Percentiles rank a stretch among this genome's conserved stretches.
Conservation (phyloP, 257 asterid genomes). For the Echium plantagineum region DNA sequence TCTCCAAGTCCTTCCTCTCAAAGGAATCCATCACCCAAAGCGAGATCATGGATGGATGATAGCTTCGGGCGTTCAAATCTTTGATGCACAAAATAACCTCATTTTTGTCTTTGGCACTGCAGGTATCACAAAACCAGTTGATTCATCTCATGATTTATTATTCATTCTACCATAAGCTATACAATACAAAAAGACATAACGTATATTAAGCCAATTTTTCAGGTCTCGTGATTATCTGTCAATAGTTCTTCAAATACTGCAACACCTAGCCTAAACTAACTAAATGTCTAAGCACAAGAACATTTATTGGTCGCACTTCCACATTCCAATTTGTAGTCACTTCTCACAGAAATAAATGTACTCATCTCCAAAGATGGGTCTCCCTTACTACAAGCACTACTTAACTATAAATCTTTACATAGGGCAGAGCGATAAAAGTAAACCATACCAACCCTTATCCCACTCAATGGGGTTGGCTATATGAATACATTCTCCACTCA, state of each 20-base stretch:
- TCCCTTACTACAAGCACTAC: neutral
- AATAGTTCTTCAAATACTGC: neutral
- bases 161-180: neutral
- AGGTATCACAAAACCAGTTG: conserved; percentile 2
- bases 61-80: conserved; percentile 64
- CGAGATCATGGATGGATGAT: conserved; percentile 74
- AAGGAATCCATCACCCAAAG: conserved; percentile 81
- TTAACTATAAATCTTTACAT: too few species aligned
- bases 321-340: neutral
- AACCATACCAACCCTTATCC: too few species aligned
- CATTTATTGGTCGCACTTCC: too few species aligned
- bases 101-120: conserved; percentile 73
- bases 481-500: too few species aligned
- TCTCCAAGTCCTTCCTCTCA: conserved; percentile 77
- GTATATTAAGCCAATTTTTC: neutral
- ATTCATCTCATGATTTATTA: neutral
- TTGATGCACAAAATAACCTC: conserved; percentile 76
- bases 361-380: neutral
- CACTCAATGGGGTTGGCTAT: too few species aligned
- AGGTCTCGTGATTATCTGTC: neutral
- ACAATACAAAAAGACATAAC: neutral
- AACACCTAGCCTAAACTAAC: neutral
- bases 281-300: too few species aligned
- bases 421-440: too few species aligned
- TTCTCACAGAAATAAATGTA: neutral